phyloP scores from a whole-genome alignment of 2,329 filamentous ascomycete genomes.

The Purpureocillium lavendulum region DNA sequence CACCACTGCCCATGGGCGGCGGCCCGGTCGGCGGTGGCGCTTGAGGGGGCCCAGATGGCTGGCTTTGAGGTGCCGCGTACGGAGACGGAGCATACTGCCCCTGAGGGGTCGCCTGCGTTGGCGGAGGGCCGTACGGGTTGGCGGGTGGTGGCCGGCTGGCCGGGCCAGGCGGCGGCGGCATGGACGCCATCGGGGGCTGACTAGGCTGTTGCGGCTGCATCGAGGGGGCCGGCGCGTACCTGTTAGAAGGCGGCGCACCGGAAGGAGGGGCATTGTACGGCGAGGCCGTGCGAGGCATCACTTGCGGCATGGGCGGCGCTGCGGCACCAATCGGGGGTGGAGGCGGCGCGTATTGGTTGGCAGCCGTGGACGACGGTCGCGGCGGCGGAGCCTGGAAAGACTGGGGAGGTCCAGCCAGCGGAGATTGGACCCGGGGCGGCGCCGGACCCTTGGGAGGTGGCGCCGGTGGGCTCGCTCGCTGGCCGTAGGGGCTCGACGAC shows the following conservation, averaged over 20 bases:
- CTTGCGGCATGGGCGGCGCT: slow-evolving; percentile 44
- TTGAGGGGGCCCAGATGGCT: slow-evolving; percentile 22
- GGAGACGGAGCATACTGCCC: slow-evolving; percentile 24
- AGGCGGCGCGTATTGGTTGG: slow-evolving; percentile 41
- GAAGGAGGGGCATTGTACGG: slow-evolving; percentile 79
- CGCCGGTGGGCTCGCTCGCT: slow-evolving; percentile 63
- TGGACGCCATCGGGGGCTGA: slow-evolving; percentile 30
- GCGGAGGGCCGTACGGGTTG: slow-evolving; percentile 32
- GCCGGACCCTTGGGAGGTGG: slow-evolving; percentile 77
- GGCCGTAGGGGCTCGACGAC: slow-evolving; percentile 49
- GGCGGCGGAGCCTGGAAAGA: slow-evolving; percentile 47
- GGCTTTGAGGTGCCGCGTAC: slow-evolving; percentile 33
- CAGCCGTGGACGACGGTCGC: slow-evolving; percentile 58
- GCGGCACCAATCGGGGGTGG: slow-evolving; percentile 58
- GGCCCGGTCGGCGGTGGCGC: slow-evolving; percentile 29
- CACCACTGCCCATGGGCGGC: slow-evolving; percentile 22
- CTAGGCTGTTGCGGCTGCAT: slow-evolving; percentile 38
- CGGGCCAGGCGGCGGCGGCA: slow-evolving; percentile 30
- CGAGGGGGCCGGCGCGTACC: slow-evolving; percentile 64
- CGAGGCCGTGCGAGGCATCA: slow-evolving; percentile 66
- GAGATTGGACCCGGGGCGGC: slow-evolving; percentile 64
- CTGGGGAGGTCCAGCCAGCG: slow-evolving; percentile 43
- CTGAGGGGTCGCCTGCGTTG: slow-evolving; percentile 32
- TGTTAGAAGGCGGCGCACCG: slow-evolving; percentile 58
- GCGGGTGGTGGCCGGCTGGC: slow-evolving; percentile 37